Evolutionary conservation across 2,329 filamentous ascomycete species (phyloP), one percentile per base, ranked within the genome.

Genomic region (Aspergillus sp.): DNA sequence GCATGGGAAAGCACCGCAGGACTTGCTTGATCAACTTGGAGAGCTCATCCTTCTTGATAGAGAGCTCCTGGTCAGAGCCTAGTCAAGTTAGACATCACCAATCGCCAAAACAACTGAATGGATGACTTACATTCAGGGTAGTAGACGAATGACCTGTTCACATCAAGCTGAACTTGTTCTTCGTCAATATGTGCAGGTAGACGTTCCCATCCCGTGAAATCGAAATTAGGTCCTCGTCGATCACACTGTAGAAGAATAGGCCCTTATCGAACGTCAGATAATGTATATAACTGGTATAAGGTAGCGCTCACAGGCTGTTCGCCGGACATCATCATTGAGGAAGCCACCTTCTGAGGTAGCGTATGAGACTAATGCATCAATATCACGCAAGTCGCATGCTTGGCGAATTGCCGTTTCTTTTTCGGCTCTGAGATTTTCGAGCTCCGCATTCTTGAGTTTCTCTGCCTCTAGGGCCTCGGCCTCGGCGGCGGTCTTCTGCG

Each of bases 101-200:
- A 21, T 19, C 2, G n/a, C 13, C 19, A 8, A 7, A 49, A 55
- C 2, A 15, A 53, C 25, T 28, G 7, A 28, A 28, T 8, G 51
- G 50, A 36, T 60, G 59, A 67, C 84, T 70, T 82, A 95, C 92
- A 86, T 64, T 86, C 84, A 12, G 95, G 95, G 75, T 99, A 99
- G 79, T 97, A 96, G 62, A 98, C 90, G 77, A 99, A 99, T n/a
- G 95, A 93, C 58, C 95, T 86, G 77, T 97, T 87, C 58, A 99
- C 95, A 74, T 99, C 95, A 51, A 98, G 84, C 71, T 89, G 85
- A 41, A 99, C 92, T 78, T 99, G 95, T 53, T 90, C 88, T 76
- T 99, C 95, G 70, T 99, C 95, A 36, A 80, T 81, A 77, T 99
- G 95, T n/a, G 78, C 82, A 30, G 89, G 85, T 43, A 97, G 79